A percentile compares a stretch with the other conserved stretches of the same genome.
Conservation (phyloP, 257 asterid species). For the Anisodus acutangulus region DNA sequence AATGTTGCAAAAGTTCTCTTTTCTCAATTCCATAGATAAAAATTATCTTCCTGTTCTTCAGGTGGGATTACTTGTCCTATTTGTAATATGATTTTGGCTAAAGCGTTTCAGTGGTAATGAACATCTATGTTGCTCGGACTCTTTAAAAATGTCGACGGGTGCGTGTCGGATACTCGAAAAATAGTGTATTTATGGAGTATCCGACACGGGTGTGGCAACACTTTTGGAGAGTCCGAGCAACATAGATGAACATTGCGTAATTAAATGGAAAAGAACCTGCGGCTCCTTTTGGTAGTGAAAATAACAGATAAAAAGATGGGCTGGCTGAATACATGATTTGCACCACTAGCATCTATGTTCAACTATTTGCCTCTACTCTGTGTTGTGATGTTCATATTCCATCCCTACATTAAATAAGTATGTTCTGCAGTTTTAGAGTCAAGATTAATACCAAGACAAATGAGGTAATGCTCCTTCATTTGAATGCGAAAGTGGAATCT, state of each 20-base stretch:
- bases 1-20: conserved; percentile 9
- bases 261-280: neutral
- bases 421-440: neutral
- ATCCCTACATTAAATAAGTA: neutral
- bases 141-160: too few relatives aligned
- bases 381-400: neutral
- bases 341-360: neutral
- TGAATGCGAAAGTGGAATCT: neutral
- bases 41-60: neutral
- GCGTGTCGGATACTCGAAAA: too few relatives aligned
- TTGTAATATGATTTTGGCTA: neutral
- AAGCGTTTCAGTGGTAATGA: neutral
- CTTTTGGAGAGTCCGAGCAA: too few relatives aligned
- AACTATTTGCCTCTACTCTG: neutral
- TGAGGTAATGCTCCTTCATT: neutral
- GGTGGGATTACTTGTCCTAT: neutral
- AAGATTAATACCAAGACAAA: neutral
- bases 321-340: neutral
- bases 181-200: too few relatives aligned
- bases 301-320: neutral
- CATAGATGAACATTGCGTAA: neutral
- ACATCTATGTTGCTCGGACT: neutral
- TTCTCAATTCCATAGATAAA: neutral
- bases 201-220: too few relatives aligned
- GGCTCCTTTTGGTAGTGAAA: neutral